Base-by-base conservation (phyloP, 495 filamentous ascomycete species). In the Delitschia confertaspora region DNA sequence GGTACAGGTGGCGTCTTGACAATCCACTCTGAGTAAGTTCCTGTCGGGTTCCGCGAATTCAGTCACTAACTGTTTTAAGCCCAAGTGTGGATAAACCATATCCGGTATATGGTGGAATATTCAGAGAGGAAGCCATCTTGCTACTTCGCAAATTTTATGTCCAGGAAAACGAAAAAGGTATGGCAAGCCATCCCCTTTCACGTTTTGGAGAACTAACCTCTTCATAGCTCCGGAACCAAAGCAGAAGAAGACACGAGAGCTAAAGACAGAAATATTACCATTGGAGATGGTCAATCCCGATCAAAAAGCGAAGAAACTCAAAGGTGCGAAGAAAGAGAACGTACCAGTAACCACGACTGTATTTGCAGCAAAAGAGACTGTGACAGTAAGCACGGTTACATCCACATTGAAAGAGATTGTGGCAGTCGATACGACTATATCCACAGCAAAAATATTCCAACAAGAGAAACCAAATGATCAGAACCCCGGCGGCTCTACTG, bases 141-240 rank as follows among this genome's bases (percentile, higher is more conserved):
- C 57, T 95, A 47, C 69, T 96, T 46, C 73, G 93, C 42, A 78
- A 85, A 42, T 98, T 98, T 61, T 98, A 98, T 60, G 80, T 95
- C 11, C 93, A 96, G 66, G 86, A 96, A 60, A 98, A 98, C 62
- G 82, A 79, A 34, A 80, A 86, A 70, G 84, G 83, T 83, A 65
- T 44, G 58, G 29, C 22, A 11, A 21, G 32, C 10, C 6, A 11
- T 33, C 6, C 1, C 18, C 10, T 4, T 23, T 33, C n/a, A 18
- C 3, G 13, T 25, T 29, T 24, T 32, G 23, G 30, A 17, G 32
- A 33, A 10, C 3, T 37, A 14, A 44, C 23, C 10, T 32, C 13
- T 23, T 32, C 17, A 23, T 40, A 80, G 78, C 78, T 11, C 78
- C 78, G 2, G 75, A 79, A 30, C 79, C 79, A 19, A 72, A 70